Conservation (phyloP, 75 land plant species). For the Pinus taeda region DNA sequence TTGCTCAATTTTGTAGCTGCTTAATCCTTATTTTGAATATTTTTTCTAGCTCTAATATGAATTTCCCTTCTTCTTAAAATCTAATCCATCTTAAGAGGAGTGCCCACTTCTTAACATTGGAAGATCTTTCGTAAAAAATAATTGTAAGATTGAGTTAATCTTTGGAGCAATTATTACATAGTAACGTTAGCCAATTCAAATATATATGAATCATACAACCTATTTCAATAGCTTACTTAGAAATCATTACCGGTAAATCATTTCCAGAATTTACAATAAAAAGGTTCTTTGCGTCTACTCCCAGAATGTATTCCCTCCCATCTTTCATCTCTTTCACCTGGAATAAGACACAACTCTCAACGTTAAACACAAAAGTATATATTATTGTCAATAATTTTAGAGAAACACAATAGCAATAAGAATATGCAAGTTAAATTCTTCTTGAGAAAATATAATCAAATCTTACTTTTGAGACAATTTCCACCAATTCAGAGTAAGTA, state of each 20-base stretch:
- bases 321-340: conserved; percentile 70
- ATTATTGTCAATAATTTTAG: background rate
- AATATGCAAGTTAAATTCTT: background rate
- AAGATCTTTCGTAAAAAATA: no score
- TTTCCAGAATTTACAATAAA: conserved; percentile 91
- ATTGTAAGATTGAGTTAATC: background rate
- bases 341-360: background rate
- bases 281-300: conserved; percentile 80
- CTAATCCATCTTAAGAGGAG: background rate
- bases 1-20: no score
- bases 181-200: background rate
- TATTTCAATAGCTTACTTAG: background rate
- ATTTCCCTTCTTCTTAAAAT: background rate
- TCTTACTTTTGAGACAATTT: conserved; percentile 73
- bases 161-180: background rate
- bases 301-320: conserved; percentile 66
- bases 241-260: conserved; percentile 77
- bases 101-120: no score
- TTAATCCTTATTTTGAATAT: no score
- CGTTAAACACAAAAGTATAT: conserved; percentile 3
- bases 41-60: no score
- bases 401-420: background rate
- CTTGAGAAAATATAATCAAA: background rate
- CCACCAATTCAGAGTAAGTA: conserved; percentile 76
- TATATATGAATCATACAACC: background rate